These are phyloP conservation scores for Cyberlindnera maritima DNA, from an alignment of 805 yeast species.

Conservation along the genomic window DNA sequence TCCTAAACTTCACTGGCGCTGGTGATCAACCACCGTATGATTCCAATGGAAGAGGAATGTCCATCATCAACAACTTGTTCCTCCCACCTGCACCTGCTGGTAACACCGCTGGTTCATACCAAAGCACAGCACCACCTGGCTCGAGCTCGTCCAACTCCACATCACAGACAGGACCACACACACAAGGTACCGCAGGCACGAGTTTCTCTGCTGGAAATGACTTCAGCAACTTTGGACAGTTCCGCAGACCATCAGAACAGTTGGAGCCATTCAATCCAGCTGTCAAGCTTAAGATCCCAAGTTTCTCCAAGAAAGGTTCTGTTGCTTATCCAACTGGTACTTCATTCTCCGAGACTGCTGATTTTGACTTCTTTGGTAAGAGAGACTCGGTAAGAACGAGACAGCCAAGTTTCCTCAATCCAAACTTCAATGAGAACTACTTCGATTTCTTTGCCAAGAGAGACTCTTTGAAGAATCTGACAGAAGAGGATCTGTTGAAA, in stretches of 20 bases:
- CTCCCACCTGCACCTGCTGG: conserved; percentile 21
- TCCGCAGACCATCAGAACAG: conserved; percentile 48
- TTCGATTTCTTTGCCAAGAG: conserved; percentile 29
- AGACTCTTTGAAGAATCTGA: conserved; percentile 26
- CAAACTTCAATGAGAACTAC: conserved; percentile 24
- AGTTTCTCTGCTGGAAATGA: conserved; percentile 14
- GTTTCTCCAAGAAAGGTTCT: conserved; percentile 22
- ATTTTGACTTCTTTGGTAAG: conserved; percentile 26
- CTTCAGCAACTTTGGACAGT: conserved; percentile 27
- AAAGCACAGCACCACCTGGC: not conserved
- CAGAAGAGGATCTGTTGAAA: conserved; percentile 16
- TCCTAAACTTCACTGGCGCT: conserved; percentile 11
- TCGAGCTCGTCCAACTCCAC: not conserved
- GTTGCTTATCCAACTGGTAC: conserved; percentile 9
- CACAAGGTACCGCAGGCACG: not conserved
- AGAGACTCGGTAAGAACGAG: conserved; percentile 27
- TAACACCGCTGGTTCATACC: conserved; percentile 1
- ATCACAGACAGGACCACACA: not conserved
- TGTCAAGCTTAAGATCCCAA: conserved; percentile 28
- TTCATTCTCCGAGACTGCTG: not conserved
- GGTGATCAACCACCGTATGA: conserved; percentile 17
- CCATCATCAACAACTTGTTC: conserved; percentile 27
- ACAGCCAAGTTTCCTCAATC: conserved; percentile 28
- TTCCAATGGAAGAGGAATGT: conserved; percentile 25
- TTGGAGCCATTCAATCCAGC: conserved; percentile 45